phyloP scores from a whole-genome alignment of 345 rosid genomes.

The Dipteronia dyeriana region DNA sequence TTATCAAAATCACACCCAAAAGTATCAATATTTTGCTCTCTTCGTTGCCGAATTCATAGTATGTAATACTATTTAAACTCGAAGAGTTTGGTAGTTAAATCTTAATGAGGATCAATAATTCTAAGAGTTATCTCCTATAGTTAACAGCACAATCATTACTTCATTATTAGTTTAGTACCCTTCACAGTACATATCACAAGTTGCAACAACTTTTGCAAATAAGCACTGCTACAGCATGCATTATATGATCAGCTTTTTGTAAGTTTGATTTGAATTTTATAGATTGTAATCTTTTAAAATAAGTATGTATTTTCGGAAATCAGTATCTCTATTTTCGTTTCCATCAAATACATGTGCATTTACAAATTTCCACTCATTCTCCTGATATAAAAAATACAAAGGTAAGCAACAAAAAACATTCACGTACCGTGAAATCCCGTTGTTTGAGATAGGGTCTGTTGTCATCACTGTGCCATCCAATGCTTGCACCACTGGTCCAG shows the following conservation, averaged over 20 bases:
- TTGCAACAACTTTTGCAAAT: neutral
- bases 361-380: neutral
- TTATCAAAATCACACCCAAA: neutral
- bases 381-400: neutral
- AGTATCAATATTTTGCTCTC: neutral
- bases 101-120: neutral
- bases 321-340: neutral
- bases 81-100: neutral
- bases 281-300: neutral
- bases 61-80: neutral
- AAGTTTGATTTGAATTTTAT: neutral
- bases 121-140: too few species aligned
- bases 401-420: neutral
- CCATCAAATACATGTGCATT: neutral
- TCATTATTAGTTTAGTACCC: neutral
- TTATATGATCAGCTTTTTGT: neutral
- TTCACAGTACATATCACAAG: neutral
- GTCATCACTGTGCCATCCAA: conserved; percentile 98
- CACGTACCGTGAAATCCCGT: conserved; percentile 63
- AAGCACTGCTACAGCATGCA: neutral
- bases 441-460: conserved; percentile 83
- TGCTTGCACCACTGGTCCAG: conserved; percentile 89
- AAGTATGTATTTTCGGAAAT: neutral
- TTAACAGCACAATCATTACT: neutral
- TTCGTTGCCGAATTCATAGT: neutral